phyloP scores from a whole-genome alignment of 139 green algal species.

The Micromonas commoda region DNA sequence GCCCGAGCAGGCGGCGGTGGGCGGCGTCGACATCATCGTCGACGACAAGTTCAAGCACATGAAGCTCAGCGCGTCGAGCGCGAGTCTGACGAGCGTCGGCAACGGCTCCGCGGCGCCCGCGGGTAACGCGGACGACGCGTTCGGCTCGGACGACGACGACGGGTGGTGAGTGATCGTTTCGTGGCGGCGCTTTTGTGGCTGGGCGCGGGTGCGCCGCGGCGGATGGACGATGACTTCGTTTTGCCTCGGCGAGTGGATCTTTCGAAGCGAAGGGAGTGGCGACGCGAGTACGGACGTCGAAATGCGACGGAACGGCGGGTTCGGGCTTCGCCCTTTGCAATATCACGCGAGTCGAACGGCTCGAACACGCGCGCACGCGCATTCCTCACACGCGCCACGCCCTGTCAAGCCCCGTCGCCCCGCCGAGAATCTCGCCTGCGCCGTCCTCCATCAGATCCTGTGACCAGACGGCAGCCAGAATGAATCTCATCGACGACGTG shows the following conservation, averaged over 20 bases:
- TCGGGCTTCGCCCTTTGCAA: too few relatives aligned
- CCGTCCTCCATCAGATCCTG: too few relatives aligned
- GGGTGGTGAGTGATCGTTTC: neutral
- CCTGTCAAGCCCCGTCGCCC: too few relatives aligned
- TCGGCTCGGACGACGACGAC: constrained; percentile 6
- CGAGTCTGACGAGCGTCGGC: neutral
- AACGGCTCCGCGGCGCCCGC: neutral
- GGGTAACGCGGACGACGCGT: constrained; percentile 18
- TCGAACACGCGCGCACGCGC: too few relatives aligned
- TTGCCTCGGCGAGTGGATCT: neutral
- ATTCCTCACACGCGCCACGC: too few relatives aligned
- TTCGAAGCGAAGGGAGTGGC: neutral
- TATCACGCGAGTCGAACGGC: too few relatives aligned
- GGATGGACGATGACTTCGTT: neutral
- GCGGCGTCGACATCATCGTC: constrained; percentile 12
- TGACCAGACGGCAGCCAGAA: too few relatives aligned
- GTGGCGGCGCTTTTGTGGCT: neutral
- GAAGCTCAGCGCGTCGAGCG: constrained; percentile 43
- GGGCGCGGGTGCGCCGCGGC: neutral
- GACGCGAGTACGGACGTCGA: neutral
- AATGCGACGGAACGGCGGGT: neutral
- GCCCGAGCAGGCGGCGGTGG: neutral
- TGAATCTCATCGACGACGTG: too few relatives aligned
- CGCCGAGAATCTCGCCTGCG: too few relatives aligned
- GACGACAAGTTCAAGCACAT: constrained; percentile 62